A percentile compares a stretch with the other conserved stretches of the same genome.
Evolutionary conservation across 805 yeast genomes (phyloP).

Genomic region (Ascoidea rubescens): DNA sequence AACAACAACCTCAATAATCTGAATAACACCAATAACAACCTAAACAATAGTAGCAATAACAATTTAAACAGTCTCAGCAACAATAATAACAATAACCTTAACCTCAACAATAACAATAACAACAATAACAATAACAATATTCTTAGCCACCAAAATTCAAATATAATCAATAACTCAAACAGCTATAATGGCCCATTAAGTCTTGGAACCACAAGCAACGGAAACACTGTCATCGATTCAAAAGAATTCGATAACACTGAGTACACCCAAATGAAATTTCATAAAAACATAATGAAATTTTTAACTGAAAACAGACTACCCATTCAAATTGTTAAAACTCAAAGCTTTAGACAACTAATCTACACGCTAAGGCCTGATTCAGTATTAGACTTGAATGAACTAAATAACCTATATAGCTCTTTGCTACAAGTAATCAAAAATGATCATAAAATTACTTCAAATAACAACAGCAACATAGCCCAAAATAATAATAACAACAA

Average conservation of each 20-base stretch:
- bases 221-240: background rate
- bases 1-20: no score
- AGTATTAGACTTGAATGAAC: constrained; percentile 29
- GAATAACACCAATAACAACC: background rate
- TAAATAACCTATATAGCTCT: constrained; percentile 29
- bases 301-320: constrained; percentile 38
- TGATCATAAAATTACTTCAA: constrained; percentile 12
- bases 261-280: constrained; percentile 32
- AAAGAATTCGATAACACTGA: constrained; percentile 24
- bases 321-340: constrained; percentile 31
- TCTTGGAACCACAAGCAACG: background rate
- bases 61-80: no score
- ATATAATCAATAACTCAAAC: background rate
- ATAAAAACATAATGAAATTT: constrained; percentile 34
- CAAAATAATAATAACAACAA: no score
- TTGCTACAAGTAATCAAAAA: constrained; percentile 26
- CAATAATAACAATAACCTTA: constrained; percentile 8
- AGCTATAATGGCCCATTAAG: constrained; percentile 7
- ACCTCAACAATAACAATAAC: background rate
- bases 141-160: no score
- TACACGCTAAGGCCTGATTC: constrained; percentile 36
- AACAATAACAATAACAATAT: background rate
- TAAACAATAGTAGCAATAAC: background rate
- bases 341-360: constrained; percentile 35
- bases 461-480: background rate